Evolutionary conservation across 345 rosid genomes (phyloP).

Genomic region (Eucalyptus marginata): DNA sequence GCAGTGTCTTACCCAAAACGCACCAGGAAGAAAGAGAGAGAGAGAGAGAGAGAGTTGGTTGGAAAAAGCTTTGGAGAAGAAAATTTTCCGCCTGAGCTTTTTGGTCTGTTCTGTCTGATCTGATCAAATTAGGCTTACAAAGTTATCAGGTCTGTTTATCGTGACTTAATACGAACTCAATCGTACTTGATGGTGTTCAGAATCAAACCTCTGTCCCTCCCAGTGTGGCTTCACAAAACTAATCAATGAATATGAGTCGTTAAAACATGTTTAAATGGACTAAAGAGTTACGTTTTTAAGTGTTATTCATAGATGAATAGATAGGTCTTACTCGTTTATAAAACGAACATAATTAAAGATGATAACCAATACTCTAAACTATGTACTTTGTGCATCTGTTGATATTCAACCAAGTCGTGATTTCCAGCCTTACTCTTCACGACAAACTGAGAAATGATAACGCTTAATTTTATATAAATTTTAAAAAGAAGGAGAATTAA

Average conservation of each 20-base stretch:
- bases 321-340: not conserved
- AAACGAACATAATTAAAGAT: not conserved
- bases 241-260: not conserved
- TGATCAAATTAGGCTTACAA: not conserved
- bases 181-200: not conserved
- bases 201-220: not conserved
- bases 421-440: not conserved
- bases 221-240: not conserved
- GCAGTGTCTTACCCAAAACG: not conserved
- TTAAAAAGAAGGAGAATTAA: not conserved
- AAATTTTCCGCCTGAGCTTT: not conserved
- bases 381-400: not conserved
- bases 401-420: not conserved
- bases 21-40: not conserved
- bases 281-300: not conserved
- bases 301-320: not conserved
- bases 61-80: not conserved
- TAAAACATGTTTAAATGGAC: not conserved
- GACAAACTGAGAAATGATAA: not conserved
- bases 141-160: not conserved
- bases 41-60: not conserved
- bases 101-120: not conserved
- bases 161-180: not conserved
- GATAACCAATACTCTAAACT: not conserved
- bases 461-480: not conserved